Evolutionary conservation across 164 flowering plant genomes (phyloP).

Genomic region (Annona cherimola): DNA sequence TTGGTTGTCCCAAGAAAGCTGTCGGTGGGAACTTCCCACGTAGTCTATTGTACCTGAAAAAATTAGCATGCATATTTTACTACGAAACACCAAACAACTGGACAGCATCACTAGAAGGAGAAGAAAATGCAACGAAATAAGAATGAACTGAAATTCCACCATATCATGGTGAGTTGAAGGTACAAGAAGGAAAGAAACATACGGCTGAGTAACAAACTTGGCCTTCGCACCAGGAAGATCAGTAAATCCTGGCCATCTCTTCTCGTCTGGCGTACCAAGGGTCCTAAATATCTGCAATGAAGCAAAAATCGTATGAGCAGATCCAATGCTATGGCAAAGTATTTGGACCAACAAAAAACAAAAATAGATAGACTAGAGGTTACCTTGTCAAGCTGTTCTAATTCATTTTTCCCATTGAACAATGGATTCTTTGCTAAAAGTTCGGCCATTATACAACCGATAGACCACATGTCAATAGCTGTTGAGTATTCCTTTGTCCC

Average conservation of each 20-base stretch:
- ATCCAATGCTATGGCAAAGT: background rate
- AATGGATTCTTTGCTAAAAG: constrained; percentile 77
- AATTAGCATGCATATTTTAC: background rate
- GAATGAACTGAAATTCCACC: constrained; percentile 12
- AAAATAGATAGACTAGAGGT: background rate
- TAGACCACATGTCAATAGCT: constrained; percentile 98
- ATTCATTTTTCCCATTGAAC: constrained; percentile 84
- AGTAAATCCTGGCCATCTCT: constrained; percentile 83
- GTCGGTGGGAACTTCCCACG: constrained; percentile 81
- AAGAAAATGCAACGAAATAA: constrained; percentile 29
- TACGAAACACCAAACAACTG: constrained; percentile 13
- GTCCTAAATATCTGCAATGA: constrained; percentile 58
- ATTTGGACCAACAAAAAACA: background rate
- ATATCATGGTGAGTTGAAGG: too few relatives aligned
- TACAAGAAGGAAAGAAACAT: constrained; percentile 19
- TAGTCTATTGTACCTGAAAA: constrained; percentile 76
- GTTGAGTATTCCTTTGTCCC: constrained; percentile 92
- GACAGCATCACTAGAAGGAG: constrained; percentile 79
- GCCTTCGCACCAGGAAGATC: constrained; percentile 80
- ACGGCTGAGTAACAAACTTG: constrained; percentile 78
- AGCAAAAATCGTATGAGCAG: constrained; percentile 1
- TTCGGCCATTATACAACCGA: constrained; percentile 99
- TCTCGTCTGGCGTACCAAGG: constrained; percentile 87
- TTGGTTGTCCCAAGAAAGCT: constrained; percentile 81
- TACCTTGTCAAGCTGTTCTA: constrained; percentile 96